Conservation (phyloP, 1,284 basidiomycete genomes). For the Sporisorium graminicola region DNA sequence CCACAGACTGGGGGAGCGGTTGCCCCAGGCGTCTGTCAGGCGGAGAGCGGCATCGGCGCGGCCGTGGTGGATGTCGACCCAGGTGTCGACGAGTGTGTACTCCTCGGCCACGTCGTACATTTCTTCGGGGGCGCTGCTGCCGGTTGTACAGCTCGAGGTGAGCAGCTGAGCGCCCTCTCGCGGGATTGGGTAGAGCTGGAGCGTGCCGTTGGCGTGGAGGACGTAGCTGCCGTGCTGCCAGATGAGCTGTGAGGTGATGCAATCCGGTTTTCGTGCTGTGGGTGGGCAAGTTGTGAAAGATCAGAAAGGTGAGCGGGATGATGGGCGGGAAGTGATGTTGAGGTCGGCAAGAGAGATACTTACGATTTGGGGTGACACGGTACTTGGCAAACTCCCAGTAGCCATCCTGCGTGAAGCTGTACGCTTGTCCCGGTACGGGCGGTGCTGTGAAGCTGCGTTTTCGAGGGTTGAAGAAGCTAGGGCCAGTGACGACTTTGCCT, state of each 20-base stretch:
- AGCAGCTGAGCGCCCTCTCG: constrained; percentile 47
- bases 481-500: constrained; percentile 60
- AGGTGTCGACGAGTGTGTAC: constrained; percentile 48
- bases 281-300: no score
- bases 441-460: constrained; percentile 65
- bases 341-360: constrained; percentile 14
- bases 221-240: constrained; percentile 69
- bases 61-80: constrained; percentile 40
- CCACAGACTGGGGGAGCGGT: constrained; percentile 44
- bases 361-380: constrained; percentile 59
- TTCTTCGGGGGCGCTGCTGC: constrained; percentile 32
- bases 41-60: constrained; percentile 20
- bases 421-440: constrained; percentile 58
- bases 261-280: constrained; percentile 54
- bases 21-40: constrained; percentile 43
- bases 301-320: not conserved
- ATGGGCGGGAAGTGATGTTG: not conserved
- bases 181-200: constrained; percentile 39
- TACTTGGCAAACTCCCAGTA: constrained; percentile 67
- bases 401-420: constrained; percentile 68
- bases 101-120: constrained; percentile 47
- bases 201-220: constrained; percentile 54
- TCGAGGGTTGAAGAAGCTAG: constrained; percentile 63
- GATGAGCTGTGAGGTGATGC: constrained; percentile 62
- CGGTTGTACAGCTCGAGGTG: constrained; percentile 28